Evolutionary conservation across 2,329 filamentous ascomycete genomes (phyloP).

Genomic region (Trichoderma cornu-damae): DNA sequence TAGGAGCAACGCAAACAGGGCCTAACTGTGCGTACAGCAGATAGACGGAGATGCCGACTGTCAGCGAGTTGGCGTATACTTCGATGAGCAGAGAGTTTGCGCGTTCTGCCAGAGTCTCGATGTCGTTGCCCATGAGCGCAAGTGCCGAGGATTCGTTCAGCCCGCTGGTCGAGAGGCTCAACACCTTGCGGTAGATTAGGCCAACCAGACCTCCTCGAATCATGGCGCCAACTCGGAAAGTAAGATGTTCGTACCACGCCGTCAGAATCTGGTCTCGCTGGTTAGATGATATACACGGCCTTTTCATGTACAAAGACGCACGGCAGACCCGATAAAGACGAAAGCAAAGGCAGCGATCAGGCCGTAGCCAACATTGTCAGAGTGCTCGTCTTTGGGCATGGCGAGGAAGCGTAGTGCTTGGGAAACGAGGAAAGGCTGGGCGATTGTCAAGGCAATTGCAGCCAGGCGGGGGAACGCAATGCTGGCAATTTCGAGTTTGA

Average conservation of each 20-base stretch:
- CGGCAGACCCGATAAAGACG: constrained; percentile 31
- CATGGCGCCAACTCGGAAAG: constrained; percentile 29
- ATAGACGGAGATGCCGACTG: constrained; percentile 31
- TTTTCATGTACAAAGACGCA: constrained; percentile 17
- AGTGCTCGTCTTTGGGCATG: constrained; percentile 24
- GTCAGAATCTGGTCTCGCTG: constrained; percentile 24
- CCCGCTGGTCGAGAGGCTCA: constrained; percentile 26
- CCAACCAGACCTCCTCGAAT: constrained; percentile 30
- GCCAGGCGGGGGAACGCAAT: constrained; percentile 28
- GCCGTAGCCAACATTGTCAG: constrained; percentile 29
- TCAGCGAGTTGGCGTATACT: constrained; percentile 30
- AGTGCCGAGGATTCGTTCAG: constrained; percentile 30
- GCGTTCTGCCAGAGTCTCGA: constrained; percentile 29
- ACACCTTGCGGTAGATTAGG: constrained; percentile 30
- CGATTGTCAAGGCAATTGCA: constrained; percentile 29
- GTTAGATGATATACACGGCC: neutral
- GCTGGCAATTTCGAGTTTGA: constrained; percentile 30
- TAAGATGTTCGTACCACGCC: constrained; percentile 33
- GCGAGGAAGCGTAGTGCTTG: constrained; percentile 28
- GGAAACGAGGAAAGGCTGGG: constrained; percentile 31
- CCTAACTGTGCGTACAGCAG: constrained; percentile 31
- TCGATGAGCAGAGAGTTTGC: constrained; percentile 29
- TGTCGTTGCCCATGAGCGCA: constrained; percentile 31
- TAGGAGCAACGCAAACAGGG: constrained; percentile 31
- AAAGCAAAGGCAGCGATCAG: constrained; percentile 31